Conservation (phyloP, 169 alveolate species). For the Plasmodium berghei region DNA sequence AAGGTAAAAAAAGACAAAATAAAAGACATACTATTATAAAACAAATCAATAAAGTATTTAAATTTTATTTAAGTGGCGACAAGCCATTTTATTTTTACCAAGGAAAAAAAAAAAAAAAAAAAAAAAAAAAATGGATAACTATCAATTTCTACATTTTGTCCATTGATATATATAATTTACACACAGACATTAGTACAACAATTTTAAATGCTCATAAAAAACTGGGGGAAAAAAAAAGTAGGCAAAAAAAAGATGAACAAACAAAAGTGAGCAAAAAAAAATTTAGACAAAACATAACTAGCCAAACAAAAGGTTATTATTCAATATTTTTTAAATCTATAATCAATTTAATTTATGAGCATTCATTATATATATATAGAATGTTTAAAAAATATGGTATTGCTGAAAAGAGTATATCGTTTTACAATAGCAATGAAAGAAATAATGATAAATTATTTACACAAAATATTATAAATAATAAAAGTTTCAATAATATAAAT, state of each 20-base stretch:
- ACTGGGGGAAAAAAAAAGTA: slow-evolving; percentile 12
- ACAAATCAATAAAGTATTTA: background rate
- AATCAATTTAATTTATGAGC: slow-evolving; percentile 39
- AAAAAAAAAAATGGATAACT: slow-evolving; percentile 19
- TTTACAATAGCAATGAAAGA: background rate
- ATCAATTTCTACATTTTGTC: slow-evolving; percentile 18
- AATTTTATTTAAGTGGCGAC: background rate
- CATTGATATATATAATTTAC: background rate
- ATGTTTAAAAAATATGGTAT: background rate
- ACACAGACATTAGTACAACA: background rate
- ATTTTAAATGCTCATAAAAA: slow-evolving; percentile 12
- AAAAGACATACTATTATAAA: background rate
- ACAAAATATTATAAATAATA: background rate
- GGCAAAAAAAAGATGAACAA: slow-evolving; percentile 1
- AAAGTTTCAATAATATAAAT: background rate
- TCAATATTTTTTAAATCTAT: slow-evolving; percentile 55
- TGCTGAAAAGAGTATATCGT: background rate
- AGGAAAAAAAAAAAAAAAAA: background rate
- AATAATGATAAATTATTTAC: background rate
- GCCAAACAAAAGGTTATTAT: slow-evolving; percentile 5
- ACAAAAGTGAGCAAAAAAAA: slow-evolving; percentile 1
- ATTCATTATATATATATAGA: slow-evolving; percentile 33
- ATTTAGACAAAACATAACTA: slow-evolving; percentile 3
- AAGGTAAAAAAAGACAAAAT: slow-evolving; percentile 5
- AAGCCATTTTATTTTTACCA: slow-evolving; percentile 3